A percentile compares a stretch with the other conserved stretches of the same genome.
Evolutionary conservation across 768 basidiomycete genomes (phyloP).

Genomic region (Suillus weaverae): DNA sequence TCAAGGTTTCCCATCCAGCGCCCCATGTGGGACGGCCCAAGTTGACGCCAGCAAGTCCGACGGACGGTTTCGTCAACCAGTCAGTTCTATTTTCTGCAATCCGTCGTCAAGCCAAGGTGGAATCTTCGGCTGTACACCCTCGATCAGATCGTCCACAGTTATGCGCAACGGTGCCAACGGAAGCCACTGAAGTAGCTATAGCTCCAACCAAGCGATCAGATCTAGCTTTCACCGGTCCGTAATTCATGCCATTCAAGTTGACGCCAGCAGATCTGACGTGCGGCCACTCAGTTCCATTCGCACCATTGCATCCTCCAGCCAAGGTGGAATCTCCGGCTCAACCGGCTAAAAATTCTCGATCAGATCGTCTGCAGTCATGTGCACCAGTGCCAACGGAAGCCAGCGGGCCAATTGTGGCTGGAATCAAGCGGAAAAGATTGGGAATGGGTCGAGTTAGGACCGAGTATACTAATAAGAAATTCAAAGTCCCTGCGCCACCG

Average conservation of each 20-base stretch:
- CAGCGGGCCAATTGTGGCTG: slow-evolving; percentile 13
- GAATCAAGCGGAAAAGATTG: slow-evolving; percentile 55
- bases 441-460: slow-evolving; percentile 55
- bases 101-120: neutral
- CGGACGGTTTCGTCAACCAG: neutral
- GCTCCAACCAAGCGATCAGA: neutral
- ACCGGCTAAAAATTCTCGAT: neutral
- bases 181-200: neutral
- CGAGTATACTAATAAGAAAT: slow-evolving; percentile 70
- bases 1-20: neutral
- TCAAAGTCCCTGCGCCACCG: slow-evolving; percentile 48
- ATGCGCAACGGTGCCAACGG: neutral
- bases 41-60: neutral
- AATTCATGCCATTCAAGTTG: too few species aligned
- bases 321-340: neutral
- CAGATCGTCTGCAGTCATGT: neutral
- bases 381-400: neutral
- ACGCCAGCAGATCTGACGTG: neutral
- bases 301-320: neutral
- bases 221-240: neutral
- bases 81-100: neutral
- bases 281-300: neutral
- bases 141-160: slow-evolving; percentile 1
- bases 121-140: neutral
- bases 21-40: neutral